Evolutionary conservation across 257 asterid species (phyloP), one percentile per base, ranked within the genome.

Genomic region (Rhazya stricta): DNA sequence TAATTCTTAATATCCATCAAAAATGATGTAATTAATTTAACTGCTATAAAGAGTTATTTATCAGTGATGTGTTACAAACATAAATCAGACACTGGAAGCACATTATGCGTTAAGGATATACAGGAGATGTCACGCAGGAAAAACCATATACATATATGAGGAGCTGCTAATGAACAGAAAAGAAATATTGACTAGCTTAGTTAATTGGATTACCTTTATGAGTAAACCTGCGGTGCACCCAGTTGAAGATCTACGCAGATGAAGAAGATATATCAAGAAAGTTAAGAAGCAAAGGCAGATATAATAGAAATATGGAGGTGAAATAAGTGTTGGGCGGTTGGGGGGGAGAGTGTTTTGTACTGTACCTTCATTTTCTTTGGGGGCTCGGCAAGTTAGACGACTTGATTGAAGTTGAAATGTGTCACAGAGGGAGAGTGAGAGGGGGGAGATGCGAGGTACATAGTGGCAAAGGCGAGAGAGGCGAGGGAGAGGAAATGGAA

Each of bases 181-280:
- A 70, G 29, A 25, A 50, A 12, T n/a, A 15, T 10, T 43, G 8
- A 43, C 54, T 15, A 16, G 54, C 23, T 9, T 16, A 65, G 37
- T 10, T 37, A 23, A 45, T 32, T 13, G 30, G 43, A 39, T 29
- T 84, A 87, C 96, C 97, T 89, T 83, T 87, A 43, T 74, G 84
- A 75, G 74, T 57, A 61, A 83, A 78, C 80, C 84, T 89, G 69
- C 96, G 91, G 77, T 91, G 93, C 81, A 91, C 87, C 97, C 97
- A 91, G 61, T 85, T 89, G 86, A 91, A 91, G 86, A 91, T 89
- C 96, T 91, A 81, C 16, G 62, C 10, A 67, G 12, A 69, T 0
- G 12, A 43, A 50, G 32, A 12, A 42, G 21, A 21, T 39, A 41
- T 9, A 34, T 13, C n/a, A 43, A 56, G 10, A 21, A 72, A 60